Evolutionary conservation across 2,329 filamentous ascomycete species (phyloP).

Genomic region (Fusarium newnesense): DNA sequence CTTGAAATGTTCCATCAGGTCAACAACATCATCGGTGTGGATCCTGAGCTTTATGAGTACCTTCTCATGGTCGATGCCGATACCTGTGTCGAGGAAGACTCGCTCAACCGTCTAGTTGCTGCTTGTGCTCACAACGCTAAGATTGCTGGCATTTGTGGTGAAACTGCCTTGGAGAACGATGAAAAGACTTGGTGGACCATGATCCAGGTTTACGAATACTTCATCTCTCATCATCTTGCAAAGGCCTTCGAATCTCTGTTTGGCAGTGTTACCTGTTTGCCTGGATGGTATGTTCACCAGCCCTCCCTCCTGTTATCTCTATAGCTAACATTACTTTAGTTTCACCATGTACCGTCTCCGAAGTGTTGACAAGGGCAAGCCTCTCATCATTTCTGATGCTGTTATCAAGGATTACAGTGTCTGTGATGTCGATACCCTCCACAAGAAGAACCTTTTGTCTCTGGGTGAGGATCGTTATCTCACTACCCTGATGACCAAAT

Average conservation of each 20-base stretch:
- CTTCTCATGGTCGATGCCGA: slow-evolving; percentile 98
- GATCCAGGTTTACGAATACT: slow-evolving; percentile 99
- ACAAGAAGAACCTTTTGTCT: slow-evolving; percentile 95
- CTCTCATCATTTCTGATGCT: slow-evolving; percentile 90
- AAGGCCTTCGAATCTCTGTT: slow-evolving; percentile 99
- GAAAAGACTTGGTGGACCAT: slow-evolving; percentile 98
- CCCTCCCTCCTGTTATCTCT: not conserved
- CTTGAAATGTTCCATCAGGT: slow-evolving; percentile 99
- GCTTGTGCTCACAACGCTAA: slow-evolving; percentile 93
- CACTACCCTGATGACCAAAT: slow-evolving; percentile 97
- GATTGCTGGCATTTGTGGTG: slow-evolving; percentile 97
- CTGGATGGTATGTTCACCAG: slow-evolving; percentile 83
- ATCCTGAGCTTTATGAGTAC: slow-evolving; percentile 97
- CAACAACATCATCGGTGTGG: slow-evolving; percentile 98
- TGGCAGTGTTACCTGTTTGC: slow-evolving; percentile 97
- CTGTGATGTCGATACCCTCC: slow-evolving; percentile 90
- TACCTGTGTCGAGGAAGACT: slow-evolving; percentile 92
- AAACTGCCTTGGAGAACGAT: slow-evolving; percentile 96
- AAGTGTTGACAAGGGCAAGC: slow-evolving; percentile 92
- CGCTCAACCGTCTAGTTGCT: slow-evolving; percentile 90
- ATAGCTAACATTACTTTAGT: slow-evolving; percentile 62
- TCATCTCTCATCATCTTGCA: slow-evolving; percentile 95
- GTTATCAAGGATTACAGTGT: slow-evolving; percentile 90
- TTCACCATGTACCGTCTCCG: slow-evolving; percentile 99
- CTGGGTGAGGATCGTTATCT: slow-evolving; percentile 97